A percentile compares a stretch with the other conserved stretches of the same genome.
These are phyloP conservation scores for Onygenales sp. DNA, from an alignment of 2,329 filamentous ascomycete species.

Conservation along the genomic window DNA sequence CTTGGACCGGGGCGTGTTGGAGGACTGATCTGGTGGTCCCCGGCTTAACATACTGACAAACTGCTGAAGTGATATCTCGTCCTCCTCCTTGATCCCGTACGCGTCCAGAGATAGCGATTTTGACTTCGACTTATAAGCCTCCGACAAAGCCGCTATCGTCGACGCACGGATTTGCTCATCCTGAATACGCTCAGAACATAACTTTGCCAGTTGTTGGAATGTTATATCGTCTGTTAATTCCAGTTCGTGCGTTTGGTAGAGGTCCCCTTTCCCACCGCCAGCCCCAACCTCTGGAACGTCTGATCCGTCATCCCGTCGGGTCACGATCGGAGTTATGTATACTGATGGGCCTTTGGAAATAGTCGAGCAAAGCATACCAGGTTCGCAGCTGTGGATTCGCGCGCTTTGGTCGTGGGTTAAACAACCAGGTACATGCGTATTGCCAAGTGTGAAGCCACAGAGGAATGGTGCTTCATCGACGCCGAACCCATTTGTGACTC, in stretches of 20 bases:
- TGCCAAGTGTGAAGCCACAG: constrained; percentile 66
- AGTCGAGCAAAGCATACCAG: constrained; percentile 42
- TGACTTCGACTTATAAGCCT: constrained; percentile 24
- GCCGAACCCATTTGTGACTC: constrained; percentile 29
- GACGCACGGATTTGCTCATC: constrained; percentile 19
- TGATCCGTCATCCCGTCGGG: constrained; percentile 43
- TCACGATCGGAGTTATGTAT: constrained; percentile 69
- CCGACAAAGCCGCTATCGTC: constrained; percentile 20
- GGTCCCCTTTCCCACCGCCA: constrained; percentile 69
- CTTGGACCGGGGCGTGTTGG: background rate
- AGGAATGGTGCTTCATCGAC: constrained; percentile 57
- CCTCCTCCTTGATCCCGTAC: constrained; percentile 28
- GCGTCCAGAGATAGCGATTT: constrained; percentile 28
- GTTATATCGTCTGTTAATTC: constrained; percentile 43
- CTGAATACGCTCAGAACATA: constrained; percentile 38
- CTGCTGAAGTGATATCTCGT: constrained; percentile 27
- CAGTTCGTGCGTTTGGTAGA: constrained; percentile 59
- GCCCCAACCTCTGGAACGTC: constrained; percentile 65
- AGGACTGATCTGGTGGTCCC: constrained; percentile 4
- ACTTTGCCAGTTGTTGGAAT: constrained; percentile 43
- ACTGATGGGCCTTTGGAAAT: constrained; percentile 48
- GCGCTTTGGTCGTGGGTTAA: constrained; percentile 50
- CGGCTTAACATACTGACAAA: constrained; percentile 24
- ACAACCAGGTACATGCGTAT: constrained; percentile 59
- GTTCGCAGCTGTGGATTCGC: constrained; percentile 79